Base-by-base conservation (phyloP, 345 rosid genomes). In the Camelina laxa region DNA sequence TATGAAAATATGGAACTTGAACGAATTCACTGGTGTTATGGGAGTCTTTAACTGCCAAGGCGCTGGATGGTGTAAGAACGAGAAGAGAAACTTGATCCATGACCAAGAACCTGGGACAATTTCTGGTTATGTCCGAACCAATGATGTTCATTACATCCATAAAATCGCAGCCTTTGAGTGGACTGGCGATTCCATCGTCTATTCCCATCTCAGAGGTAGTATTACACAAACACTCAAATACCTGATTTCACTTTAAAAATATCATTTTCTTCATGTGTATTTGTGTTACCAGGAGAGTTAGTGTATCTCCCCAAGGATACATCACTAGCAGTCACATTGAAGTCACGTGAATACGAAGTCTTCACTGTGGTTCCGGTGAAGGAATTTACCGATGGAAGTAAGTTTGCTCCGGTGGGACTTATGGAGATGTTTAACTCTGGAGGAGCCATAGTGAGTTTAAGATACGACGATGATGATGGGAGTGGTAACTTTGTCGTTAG, bases 31-130 rank as follows among this genome's bases (percentile, higher is more conserved):
- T 0, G 92, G 90, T 7, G 83, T 86, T 1, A n/a, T 89, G 0
- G 90, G 90, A 56, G 85, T 80, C 60, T 89, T 87, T 64, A 89
- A 87, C 73, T 89, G 90, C 80, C 95, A 86, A 87, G 92, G 87
- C 63, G 84, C 83, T 45, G 90, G 92, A 10, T 91, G 92, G 95
- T 89, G 91, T 71, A 80, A 49, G 60, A 75, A 78, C 4, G 84
- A 83, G 56, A 91, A 87, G 84, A 84, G 41, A 54, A 81, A 89
- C 74, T 76, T 87, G 35, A 87, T 88, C 67, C 90, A 88, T 31
- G 88, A 91, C 14, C 76, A 67, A 67, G 80, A 86, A 59, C 97
- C 90, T 16, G 83, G 82, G 55, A 80, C 87, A 7, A 39, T 80
- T 16, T 80, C 89, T 5, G 88, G 92, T 49, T 44, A 15, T 68